Evolutionary conservation across 108 stramenopile genomes (phyloP).

Genomic region (Pinguiococcus pyrenoidosus): DNA sequence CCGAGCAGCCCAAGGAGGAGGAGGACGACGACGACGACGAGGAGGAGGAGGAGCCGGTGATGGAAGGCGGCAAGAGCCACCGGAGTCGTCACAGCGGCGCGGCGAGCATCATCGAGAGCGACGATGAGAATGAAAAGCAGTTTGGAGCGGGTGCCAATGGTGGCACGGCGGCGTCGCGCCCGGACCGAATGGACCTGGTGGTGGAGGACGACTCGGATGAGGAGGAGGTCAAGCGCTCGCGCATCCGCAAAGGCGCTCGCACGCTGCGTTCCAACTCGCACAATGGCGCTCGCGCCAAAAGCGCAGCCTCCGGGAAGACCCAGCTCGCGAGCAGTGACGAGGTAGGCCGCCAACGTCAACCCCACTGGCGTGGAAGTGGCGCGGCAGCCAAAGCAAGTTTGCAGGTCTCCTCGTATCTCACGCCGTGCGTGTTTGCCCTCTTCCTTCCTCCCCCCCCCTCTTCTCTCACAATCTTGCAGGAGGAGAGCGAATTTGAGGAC

Average conservation of each 20-base stretch:
- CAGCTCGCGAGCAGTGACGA: too few relatives aligned
- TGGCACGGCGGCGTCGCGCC: too few relatives aligned
- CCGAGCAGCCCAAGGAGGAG: not conserved
- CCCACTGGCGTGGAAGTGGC: too few relatives aligned
- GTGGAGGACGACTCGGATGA: conserved; percentile 1
- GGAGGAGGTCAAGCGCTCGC: not conserved
- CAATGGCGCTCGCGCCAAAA: conserved; percentile 1
- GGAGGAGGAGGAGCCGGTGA: not conserved
- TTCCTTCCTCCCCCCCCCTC: too few relatives aligned
- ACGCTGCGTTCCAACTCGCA: not conserved
- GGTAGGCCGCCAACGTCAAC: too few relatives aligned
- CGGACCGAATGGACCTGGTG: too few relatives aligned
- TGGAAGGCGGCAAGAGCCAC: not conserved
- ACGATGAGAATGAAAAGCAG: not conserved
- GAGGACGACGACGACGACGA: not conserved
- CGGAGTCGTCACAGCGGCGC: not conserved
- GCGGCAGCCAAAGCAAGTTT: too few relatives aligned
- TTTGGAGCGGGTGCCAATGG: too few relatives aligned
- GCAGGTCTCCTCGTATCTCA: too few relatives aligned
- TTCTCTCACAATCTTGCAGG: too few relatives aligned
- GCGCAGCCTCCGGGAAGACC: conserved; percentile 1
- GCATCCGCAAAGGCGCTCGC: not conserved
- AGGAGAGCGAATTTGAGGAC: too few relatives aligned
- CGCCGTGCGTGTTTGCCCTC: too few relatives aligned
- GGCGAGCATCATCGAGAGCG: not conserved